Base-by-base conservation (phyloP, 2,329 filamentous ascomycete genomes). In the Neofusicoccum sp. region DNA sequence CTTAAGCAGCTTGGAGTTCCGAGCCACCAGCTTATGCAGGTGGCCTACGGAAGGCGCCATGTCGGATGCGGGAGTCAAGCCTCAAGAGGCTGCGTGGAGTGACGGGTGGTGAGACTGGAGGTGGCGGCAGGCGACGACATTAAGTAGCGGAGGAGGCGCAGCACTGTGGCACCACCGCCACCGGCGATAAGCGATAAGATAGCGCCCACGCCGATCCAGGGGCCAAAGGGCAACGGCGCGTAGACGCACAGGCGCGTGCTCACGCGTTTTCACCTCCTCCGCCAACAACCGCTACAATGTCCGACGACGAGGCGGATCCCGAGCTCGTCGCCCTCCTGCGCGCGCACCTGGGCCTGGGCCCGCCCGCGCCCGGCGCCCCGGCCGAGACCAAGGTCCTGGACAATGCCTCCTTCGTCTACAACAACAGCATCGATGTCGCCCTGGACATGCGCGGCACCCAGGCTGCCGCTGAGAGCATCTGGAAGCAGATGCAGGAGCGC, bases 341-440 rank as follows among this genome's bases (percentile, higher is more conserved):
- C 58, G 86, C 95, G 73, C 90, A 92, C 64, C 82, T 96, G 20
- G 84, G 84, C 45, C 76, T 89, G 58, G 83, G 84, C 61, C 77
- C 80, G 20, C 74, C 78, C 28, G 70, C 85, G 58, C 75, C 82
- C 48, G 76, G 83, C 20, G 83, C 73, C 4, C 76, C 87, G 24
- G 84, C 89, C 20, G 89, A 93, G 68, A 96, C 90, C 5, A 89
- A 88, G 54, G 92, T 98, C 41, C 84, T 98, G 4, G 82, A 90
- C 65, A 84, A 87, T 64, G 93, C 93, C 45, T 87, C 96, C 75
- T 90, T 89, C 76, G 88, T 98, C 69, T 96, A 89, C 77, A 87
- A 96, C 78, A 95, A 97, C 76, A 86, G 91, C 64, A 92, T 96
- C 72, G 95, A 99, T 72, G 91, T 99, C 34, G 90, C 91, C 9